phyloP scores from a whole-genome alignment of 2,329 filamentous ascomycete genomes.

The Penicillium sp. region DNA sequence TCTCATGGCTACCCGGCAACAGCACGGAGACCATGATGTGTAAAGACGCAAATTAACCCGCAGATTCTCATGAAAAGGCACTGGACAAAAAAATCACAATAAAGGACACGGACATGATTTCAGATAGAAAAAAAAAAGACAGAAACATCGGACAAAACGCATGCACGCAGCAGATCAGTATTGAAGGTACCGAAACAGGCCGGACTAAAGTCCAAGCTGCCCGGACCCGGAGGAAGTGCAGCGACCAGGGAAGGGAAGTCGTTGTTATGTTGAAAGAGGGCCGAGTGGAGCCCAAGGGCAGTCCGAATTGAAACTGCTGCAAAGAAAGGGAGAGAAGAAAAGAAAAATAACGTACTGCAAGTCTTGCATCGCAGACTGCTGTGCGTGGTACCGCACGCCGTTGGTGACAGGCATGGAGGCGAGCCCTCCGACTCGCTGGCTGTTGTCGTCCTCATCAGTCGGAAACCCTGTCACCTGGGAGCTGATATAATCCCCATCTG shows the following conservation, averaged over 20 bases:
- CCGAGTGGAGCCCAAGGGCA: slow-evolving; percentile 41
- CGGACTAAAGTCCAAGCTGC: slow-evolving; percentile 39
- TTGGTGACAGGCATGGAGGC: slow-evolving; percentile 55
- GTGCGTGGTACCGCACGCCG: slow-evolving; percentile 59
- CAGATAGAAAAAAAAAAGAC: slow-evolving; percentile 24
- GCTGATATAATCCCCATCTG: slow-evolving; percentile 49
- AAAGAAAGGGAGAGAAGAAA: slow-evolving; percentile 17
- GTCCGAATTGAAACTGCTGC: slow-evolving; percentile 46
- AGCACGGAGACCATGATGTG: slow-evolving; percentile 30
- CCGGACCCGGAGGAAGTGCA: slow-evolving; percentile 39
- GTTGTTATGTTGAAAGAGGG: slow-evolving; percentile 30
- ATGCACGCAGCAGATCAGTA: slow-evolving; percentile 39
- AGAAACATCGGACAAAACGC: slow-evolving; percentile 35
- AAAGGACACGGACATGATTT: slow-evolving; percentile 24
- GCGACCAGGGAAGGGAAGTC: slow-evolving; percentile 37
- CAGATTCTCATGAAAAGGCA: slow-evolving; percentile 24
- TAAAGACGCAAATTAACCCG: slow-evolving; percentile 24
- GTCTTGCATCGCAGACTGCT: slow-evolving; percentile 59
- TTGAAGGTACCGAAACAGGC: slow-evolving; percentile 36
- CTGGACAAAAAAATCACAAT: slow-evolving; percentile 10
- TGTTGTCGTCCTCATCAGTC: slow-evolving; percentile 54
- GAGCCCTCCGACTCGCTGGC: slow-evolving; percentile 58
- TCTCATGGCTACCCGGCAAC: slow-evolving; percentile 19
- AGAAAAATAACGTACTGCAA: slow-evolving; percentile 57
- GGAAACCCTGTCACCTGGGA: slow-evolving; percentile 44